Evolutionary conservation across 202 grass and related monocot species (phyloP).

Genomic region (Saccharum hybrid): DNA sequence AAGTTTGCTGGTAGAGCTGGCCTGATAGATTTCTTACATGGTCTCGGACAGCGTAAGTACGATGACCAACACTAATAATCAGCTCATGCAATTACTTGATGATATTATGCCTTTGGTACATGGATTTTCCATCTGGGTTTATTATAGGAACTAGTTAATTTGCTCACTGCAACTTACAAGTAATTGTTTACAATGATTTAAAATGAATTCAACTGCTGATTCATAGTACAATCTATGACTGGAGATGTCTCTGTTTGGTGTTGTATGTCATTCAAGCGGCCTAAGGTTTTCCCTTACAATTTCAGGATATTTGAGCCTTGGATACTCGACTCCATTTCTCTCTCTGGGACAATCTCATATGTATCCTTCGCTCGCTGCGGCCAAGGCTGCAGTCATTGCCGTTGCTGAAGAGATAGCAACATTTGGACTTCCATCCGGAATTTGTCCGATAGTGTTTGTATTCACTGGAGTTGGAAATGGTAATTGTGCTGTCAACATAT

Average conservation of each 20-base stretch:
- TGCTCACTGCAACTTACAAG: not conserved
- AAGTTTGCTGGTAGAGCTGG: slow-evolving; percentile 98
- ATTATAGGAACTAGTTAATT: not conserved
- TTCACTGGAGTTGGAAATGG: slow-evolving; percentile 99
- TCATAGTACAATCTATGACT: not conserved
- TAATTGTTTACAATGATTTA: not conserved
- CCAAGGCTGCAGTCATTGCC: slow-evolving; percentile 83
- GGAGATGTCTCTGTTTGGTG: not conserved
- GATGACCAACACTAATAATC: not conserved
- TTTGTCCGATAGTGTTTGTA: slow-evolving; percentile 82
- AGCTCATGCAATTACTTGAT: slow-evolving; percentile 22
- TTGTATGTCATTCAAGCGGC: slow-evolving; percentile 26
- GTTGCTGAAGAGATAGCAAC: slow-evolving; percentile 96
- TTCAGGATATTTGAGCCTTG: slow-evolving; percentile 91
- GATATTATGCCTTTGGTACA: slow-evolving; percentile 9
- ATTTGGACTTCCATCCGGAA: slow-evolving; percentile 80
- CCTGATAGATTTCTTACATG: slow-evolving; percentile 93
- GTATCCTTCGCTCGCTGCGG: slow-evolving; percentile 94
- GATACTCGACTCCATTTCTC: slow-evolving; percentile 93
- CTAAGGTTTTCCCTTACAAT: slow-evolving; percentile 38
- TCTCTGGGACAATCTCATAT: slow-evolving; percentile 95
- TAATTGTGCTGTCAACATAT: slow-evolving; percentile 34
- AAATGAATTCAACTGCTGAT: not conserved
- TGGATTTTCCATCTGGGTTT: not conserved
- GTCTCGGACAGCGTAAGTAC: slow-evolving; percentile 87